Evolutionary conservation across 345 rosid genomes (phyloP), one percentile per base, ranked within the genome.

Genomic region (Salix brachista): DNA sequence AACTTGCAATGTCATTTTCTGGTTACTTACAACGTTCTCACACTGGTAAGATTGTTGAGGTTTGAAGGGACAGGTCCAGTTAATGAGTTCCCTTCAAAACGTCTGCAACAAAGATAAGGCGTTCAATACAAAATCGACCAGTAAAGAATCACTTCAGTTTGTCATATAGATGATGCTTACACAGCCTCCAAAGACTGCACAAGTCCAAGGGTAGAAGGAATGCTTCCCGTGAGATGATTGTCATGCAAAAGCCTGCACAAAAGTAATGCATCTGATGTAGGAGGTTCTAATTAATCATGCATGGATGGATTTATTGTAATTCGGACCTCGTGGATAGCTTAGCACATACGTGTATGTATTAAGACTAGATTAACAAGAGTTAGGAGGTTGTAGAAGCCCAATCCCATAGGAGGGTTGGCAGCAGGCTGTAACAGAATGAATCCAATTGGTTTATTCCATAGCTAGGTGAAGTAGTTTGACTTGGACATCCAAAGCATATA

Each of bases 61-160:
- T 76, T 84, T 71, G 78, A 62, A 71, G 98, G 98, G 75, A 90
- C 83, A 60, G 56, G n/a, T 37, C 92, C 94, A 21, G 17, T 83
- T 6, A 96, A 71, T 48, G 11, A 75, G 76, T 96, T 96, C 82
- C 83, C 78, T 72, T 93, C 98, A 65, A 96, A 84, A 65, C 99
- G 96, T 54, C 98, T 94, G 85, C 26, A 85, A 67, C 12, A 79
- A 73, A 83, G 56, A 80, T 4, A 17, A 79, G 9, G 62, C 37
- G 21, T 58, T 37, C 26, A 73, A 69, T 25, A 32, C 10, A 67
- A 41, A 23, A 19, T n/a, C 25, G 9, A 23, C 34, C 32, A 61
- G 0, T 19, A 34, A 16, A 7, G 81, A 72, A 69, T 48, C 56
- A 28, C 36, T 65, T 50, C 4, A 65, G 30, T 16, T 75, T 3